Evolutionary conservation across 23 red algal genomes (phyloP).

Genomic region (Cyanidioschyzon merolae): DNA sequence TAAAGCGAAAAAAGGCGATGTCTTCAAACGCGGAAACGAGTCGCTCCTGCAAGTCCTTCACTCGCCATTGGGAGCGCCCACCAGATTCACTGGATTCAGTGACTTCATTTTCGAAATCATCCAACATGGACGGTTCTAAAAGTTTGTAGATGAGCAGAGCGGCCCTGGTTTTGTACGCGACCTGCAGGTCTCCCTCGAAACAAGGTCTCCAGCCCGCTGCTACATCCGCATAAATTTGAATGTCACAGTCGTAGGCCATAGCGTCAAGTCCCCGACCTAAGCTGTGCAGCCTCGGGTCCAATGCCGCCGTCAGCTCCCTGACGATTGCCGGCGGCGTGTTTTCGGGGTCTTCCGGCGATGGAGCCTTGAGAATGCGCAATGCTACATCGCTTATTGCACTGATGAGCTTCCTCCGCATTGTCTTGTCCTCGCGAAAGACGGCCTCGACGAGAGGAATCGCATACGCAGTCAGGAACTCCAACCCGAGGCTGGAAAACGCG

Average conservation of each 20-base stretch:
- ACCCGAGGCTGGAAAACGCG: not conserved
- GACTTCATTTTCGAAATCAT: not conserved
- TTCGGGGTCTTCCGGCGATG: not conserved
- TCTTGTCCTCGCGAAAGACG: not conserved
- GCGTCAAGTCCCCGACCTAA: too few relatives aligned
- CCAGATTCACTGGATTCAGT: not conserved
- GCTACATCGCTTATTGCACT: not conserved
- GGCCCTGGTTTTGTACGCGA: not conserved
- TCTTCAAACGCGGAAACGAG: not conserved
- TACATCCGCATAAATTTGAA: not conserved
- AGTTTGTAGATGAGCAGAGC: not conserved
- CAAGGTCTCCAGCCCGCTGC: not conserved
- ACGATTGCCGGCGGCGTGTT: too few relatives aligned
- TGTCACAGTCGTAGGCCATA: too few relatives aligned
- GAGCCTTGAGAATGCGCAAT: not conserved
- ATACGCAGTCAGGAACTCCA: not conserved
- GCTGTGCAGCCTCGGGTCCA: too few relatives aligned
- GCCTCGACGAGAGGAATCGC: not conserved
- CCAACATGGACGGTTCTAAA: not conserved
- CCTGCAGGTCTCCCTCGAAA: not conserved
- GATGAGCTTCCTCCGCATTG: not conserved
- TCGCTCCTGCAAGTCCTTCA: not conserved
- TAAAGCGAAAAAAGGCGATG: not conserved
- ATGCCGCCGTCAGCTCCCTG: too few relatives aligned
- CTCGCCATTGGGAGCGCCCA: not conserved